A percentile compares a stretch with the other conserved stretches of the same genome.
These are phyloP conservation scores for Plantago elongata DNA, from an alignment of 257 asterid genomes.

Conservation along the genomic window DNA sequence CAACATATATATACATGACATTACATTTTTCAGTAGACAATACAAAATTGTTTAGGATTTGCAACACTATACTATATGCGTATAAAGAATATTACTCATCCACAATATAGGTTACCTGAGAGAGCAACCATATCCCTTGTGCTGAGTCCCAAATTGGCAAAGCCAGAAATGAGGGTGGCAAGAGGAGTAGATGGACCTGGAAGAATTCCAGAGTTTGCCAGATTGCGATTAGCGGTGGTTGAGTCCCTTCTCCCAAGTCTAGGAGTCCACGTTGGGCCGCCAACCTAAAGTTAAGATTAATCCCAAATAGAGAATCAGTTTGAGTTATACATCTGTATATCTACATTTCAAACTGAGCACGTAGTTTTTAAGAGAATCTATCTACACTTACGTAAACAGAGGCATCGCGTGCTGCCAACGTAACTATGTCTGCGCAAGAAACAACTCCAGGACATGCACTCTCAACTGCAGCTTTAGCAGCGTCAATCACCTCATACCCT, in stretches of 20 bases:
- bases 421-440: slow-evolving; percentile 22
- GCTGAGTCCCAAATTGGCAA: slow-evolving; percentile 9
- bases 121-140: slow-evolving; percentile 30
- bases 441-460: slow-evolving; percentile 19
- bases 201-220: slow-evolving; percentile 19
- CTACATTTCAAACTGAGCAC: no score
- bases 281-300: no score
- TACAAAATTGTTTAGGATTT: no score
- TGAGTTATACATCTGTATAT: no score
- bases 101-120: no score
- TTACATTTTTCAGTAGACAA: no score
- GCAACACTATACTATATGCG: no score
- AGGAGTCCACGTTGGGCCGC: slow-evolving; percentile 27
- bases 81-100: no score
- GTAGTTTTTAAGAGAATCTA: no score
- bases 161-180: neutral
- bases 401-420: slow-evolving; percentile 22
- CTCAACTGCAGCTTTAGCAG: slow-evolving; percentile 21
- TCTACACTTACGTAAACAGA: slow-evolving; percentile 18
- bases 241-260: slow-evolving; percentile 18
- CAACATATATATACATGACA: no score
- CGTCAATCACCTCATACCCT: slow-evolving; percentile 2
- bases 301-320: no score
- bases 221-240: slow-evolving; percentile 20
- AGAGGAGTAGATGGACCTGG: slow-evolving; percentile 17